Evolutionary conservation across 768 basidiomycete species (phyloP).

Genomic region (Suillus bovinus): DNA sequence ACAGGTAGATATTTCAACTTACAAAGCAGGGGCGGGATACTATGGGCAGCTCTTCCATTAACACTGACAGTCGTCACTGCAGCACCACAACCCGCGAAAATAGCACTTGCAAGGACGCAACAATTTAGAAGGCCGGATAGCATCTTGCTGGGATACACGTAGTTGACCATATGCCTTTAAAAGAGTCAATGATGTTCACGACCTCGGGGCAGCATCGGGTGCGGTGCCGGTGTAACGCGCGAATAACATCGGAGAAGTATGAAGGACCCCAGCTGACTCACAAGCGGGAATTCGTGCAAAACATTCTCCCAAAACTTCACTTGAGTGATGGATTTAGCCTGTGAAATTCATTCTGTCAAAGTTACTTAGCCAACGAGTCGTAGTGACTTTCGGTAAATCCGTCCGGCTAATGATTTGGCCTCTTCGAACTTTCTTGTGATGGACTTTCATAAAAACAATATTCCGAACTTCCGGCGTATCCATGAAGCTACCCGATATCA

Average conservation of each 20-base stretch:
- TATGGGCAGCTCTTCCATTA: slow-evolving; percentile 48
- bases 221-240: not conserved
- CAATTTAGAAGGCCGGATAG: slow-evolving; percentile 2
- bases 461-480: slow-evolving; percentile 21
- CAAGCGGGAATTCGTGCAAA: slow-evolving; percentile 3
- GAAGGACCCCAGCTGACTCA: too few relatives aligned
- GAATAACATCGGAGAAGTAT: too few relatives aligned
- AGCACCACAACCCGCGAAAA: slow-evolving; percentile 9
- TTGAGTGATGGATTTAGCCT: not conserved
- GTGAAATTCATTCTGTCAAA: not conserved
- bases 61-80: slow-evolving; percentile 39
- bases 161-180: not conserved
- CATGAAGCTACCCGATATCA: slow-evolving; percentile 18
- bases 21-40: slow-evolving; percentile 56
- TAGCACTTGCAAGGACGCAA: slow-evolving; percentile 4
- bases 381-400: not conserved
- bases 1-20: slow-evolving; percentile 20
- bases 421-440: not conserved
- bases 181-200: not conserved
- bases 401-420: not conserved
- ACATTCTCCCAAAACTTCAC: slow-evolving; percentile 1
- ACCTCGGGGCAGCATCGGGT: not conserved
- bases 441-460: slow-evolving; percentile 38
- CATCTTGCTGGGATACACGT: slow-evolving; percentile 14
- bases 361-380: not conserved